phyloP scores from a whole-genome alignment of 139 green algal species.

The Diplosphaera chodatii region DNA sequence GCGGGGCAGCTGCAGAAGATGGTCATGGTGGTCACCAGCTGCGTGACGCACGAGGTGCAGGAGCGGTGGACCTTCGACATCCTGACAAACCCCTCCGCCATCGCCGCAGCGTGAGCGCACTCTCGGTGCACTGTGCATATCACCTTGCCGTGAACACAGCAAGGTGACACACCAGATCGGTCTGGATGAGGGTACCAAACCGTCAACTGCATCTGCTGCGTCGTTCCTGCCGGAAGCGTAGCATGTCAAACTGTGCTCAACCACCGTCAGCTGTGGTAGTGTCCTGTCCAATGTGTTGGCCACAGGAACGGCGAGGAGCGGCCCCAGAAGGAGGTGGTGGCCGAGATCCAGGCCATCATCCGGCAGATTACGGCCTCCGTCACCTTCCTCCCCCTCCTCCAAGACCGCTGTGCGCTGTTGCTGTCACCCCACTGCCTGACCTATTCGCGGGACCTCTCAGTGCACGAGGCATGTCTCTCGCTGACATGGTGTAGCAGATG shows the following conservation, averaged over 20 bases:
- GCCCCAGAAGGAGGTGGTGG: conserved; percentile 72
- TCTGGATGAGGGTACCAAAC: too few relatives aligned
- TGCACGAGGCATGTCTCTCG: background rate
- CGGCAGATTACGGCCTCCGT: conserved; percentile 91
- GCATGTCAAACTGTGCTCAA: too few relatives aligned
- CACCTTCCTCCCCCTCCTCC: conserved; percentile 91
- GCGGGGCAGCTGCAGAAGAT: conserved; percentile 77
- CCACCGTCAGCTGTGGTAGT: too few relatives aligned
- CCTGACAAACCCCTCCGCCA: conserved; percentile 68
- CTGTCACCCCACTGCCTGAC: background rate
- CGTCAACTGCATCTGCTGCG: too few relatives aligned
- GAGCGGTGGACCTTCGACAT: conserved; percentile 97
- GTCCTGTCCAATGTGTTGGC: too few relatives aligned
- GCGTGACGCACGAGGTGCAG: conserved; percentile 61
- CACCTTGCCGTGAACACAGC: too few relatives aligned
- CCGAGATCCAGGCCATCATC: conserved; percentile 92
- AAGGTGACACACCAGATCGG: too few relatives aligned
- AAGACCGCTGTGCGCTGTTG: conserved; percentile 62
- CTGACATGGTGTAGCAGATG: background rate
- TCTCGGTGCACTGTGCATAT: background rate
- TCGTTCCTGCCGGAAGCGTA: too few relatives aligned
- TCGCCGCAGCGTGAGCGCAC: conserved; percentile 41
- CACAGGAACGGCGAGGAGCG: conserved; percentile 59
- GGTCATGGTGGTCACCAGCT: conserved; percentile 82
- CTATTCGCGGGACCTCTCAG: background rate